phyloP scores from a whole-genome alignment of 83 land plant genomes.

The Thuja plicata region DNA sequence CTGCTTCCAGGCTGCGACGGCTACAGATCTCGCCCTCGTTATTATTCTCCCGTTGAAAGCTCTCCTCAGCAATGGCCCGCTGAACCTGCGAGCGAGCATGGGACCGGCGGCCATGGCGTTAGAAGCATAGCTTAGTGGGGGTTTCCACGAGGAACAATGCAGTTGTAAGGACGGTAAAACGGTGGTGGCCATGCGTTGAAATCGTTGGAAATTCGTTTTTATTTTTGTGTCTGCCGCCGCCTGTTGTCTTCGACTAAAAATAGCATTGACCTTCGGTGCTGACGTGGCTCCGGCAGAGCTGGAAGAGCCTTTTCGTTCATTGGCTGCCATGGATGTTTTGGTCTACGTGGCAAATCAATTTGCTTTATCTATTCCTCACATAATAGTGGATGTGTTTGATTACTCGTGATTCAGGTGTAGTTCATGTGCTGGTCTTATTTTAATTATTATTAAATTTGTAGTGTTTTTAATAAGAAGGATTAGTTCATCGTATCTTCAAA shows the following conservation, averaged over 20 bases:
- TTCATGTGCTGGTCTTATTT: too few relatives aligned
- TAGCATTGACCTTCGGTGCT: background rate
- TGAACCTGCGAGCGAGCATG: background rate
- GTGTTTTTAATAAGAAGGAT: too few relatives aligned
- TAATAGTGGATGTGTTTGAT: too few relatives aligned
- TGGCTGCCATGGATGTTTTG: background rate
- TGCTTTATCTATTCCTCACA: background rate
- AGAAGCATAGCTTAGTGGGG: background rate
- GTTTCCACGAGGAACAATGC: background rate
- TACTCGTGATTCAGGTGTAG: too few relatives aligned
- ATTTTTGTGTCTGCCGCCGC: background rate
- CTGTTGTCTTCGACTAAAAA: background rate
- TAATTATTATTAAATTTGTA: too few relatives aligned
- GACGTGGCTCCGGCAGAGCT: background rate
- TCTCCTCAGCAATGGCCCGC: background rate
- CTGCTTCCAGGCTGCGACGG: conserved; percentile 62
- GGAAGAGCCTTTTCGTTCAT: background rate
- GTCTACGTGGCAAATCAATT: background rate
- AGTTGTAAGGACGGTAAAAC: background rate
- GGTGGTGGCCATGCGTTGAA: background rate
- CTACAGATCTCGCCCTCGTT: conserved; percentile 12
- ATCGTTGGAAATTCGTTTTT: too few relatives aligned
- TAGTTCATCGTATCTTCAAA: too few relatives aligned
- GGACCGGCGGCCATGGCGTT: background rate
- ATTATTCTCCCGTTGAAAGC: background rate